phyloP scores from a whole-genome alignment of 75 land plant species.

The Picea sitchensis region DNA sequence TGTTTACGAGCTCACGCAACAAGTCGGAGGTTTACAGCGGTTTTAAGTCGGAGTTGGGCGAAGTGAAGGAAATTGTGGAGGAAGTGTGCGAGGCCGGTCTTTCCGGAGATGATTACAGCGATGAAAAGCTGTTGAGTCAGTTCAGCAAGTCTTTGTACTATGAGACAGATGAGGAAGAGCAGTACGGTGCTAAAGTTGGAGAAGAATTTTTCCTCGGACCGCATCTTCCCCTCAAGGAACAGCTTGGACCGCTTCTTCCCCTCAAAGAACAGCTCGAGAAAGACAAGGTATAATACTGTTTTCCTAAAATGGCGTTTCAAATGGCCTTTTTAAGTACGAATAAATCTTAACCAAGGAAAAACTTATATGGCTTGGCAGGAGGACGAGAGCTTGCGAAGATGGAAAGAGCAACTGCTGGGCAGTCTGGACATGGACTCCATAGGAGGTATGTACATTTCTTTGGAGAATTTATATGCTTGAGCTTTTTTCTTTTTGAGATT shows the following conservation, averaged over 20 bases:
- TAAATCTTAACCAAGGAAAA: too few relatives aligned
- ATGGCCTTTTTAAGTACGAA: too few relatives aligned
- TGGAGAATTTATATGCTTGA: too few relatives aligned
- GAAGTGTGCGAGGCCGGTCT: too few relatives aligned
- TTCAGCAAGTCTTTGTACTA: conserved; percentile 11
- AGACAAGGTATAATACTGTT: conserved; percentile 42
- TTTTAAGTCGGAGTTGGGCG: too few relatives aligned
- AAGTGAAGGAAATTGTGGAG: too few relatives aligned
- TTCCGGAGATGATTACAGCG: too few relatives aligned
- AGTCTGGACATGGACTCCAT: conserved; percentile 29
- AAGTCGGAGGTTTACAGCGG: too few relatives aligned
- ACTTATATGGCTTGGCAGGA: conserved; percentile 25
- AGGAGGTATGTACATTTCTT: conserved; percentile 24
- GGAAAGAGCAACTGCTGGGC: conserved; percentile 70
- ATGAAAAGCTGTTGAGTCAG: conserved; percentile 16
- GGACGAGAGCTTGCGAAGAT: conserved; percentile 68
- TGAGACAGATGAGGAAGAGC: conserved; percentile 20
- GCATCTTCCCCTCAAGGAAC: background rate
- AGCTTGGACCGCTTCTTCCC: conserved; percentile 32
- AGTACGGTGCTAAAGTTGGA: conserved; percentile 11
- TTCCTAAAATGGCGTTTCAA: too few relatives aligned
- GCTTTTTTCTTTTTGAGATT: too few relatives aligned
- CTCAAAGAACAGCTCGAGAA: conserved; percentile 23
- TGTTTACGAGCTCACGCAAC: too few relatives aligned
- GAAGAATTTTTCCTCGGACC: conserved; percentile 37